Conservation (phyloP, 257 asterid species). For the Forsythia viridissima region DNA sequence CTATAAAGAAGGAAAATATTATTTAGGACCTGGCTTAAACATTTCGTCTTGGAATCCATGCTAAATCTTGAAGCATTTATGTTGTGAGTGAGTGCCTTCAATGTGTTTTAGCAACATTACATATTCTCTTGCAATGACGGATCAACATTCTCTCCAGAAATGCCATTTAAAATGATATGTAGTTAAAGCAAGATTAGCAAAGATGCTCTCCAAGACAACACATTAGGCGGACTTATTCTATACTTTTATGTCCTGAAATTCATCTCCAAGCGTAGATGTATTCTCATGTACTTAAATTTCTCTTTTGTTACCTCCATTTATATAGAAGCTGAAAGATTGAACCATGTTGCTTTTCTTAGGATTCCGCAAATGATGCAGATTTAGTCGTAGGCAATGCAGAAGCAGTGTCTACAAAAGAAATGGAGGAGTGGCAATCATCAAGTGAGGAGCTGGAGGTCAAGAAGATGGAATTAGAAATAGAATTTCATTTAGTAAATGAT, state of each 20-base stretch:
- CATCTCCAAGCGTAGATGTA: neutral
- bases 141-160: neutral
- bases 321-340: neutral
- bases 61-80: neutral
- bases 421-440: constrained; percentile 35
- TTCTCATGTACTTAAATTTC: neutral
- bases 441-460: constrained; percentile 39
- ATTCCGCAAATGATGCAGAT: constrained; percentile 45
- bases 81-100: too few relatives aligned
- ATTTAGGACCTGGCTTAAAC: neutral
- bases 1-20: neutral
- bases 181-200: neutral
- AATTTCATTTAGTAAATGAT: constrained; percentile 37
- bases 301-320: neutral
- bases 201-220: neutral
- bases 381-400: constrained; percentile 37
- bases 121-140: neutral
- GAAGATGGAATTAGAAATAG: constrained; percentile 41
- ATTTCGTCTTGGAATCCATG: neutral
- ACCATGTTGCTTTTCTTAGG: constrained; percentile 30
- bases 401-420: constrained; percentile 31
- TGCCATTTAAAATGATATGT: neutral
- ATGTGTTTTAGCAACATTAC: neutral
- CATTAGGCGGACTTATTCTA: neutral
- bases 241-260: neutral